Evolutionary conservation across 352 stramenopile species (phyloP).

Genomic region (Halophytophthora polymorphica): DNA sequence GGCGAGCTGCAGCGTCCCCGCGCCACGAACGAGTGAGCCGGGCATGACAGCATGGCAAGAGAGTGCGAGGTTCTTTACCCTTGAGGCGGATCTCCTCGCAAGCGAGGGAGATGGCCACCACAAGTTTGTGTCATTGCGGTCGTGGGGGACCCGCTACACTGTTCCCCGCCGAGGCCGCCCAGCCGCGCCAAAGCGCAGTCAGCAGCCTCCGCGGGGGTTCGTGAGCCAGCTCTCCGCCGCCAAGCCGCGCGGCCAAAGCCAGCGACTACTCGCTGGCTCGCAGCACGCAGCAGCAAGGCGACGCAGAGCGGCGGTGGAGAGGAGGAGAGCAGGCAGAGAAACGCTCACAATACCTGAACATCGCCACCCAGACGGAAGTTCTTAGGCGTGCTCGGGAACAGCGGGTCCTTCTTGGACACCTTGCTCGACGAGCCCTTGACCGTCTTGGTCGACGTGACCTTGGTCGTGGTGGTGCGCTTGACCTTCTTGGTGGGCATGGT

Average conservation of each 20-base stretch:
- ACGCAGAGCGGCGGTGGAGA: background rate
- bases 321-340: conserved; percentile 17
- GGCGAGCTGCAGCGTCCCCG: conserved; percentile 10
- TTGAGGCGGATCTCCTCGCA: conserved; percentile 55
- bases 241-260: conserved; percentile 10
- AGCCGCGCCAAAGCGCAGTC: background rate
- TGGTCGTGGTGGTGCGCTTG: conserved; percentile 74
- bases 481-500: conserved; percentile 87
- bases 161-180: conserved; percentile 20
- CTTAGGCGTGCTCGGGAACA: conserved; percentile 93
- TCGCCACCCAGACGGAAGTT: conserved; percentile 96
- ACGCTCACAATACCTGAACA: conserved; percentile 88
- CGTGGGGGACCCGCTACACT: conserved; percentile 86
- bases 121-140: conserved; percentile 93
- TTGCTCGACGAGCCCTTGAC: conserved; percentile 68
- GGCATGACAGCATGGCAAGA: conserved; percentile 27
- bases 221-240: conserved; percentile 4
- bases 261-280: too few species aligned
- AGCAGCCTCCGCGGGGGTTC: conserved; percentile 12
- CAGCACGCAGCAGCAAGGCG: background rate
- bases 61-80: conserved; percentile 59
- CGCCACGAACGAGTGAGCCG: conserved; percentile 23
- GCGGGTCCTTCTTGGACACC: conserved; percentile 88
- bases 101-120: conserved; percentile 63
- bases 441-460: conserved; percentile 52